Conservation (phyloP, 1,284 basidiomycete species). For the Apiotrichum laibachii region DNA sequence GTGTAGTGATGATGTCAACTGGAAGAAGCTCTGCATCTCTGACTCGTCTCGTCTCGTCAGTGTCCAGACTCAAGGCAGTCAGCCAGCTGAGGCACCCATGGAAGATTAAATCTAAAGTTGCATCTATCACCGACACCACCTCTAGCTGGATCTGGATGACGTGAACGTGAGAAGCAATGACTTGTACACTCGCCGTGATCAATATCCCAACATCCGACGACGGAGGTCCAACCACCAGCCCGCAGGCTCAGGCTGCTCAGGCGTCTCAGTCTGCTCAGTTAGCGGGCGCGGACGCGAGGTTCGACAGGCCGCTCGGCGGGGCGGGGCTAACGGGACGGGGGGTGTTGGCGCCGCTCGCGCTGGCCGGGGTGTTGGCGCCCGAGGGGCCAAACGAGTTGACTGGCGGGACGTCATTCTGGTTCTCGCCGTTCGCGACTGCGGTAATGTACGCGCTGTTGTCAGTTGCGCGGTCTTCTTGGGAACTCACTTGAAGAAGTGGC, state of each 20-base stretch:
- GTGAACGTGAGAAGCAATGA: too few relatives aligned
- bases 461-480: not conserved
- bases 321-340: conserved; percentile 14
- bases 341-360: conserved; percentile 12
- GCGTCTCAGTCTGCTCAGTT: too few relatives aligned
- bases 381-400: conserved; percentile 40
- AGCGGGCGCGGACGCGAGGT: not conserved
- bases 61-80: too few relatives aligned
- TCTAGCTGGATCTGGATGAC: not conserved
- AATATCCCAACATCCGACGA: too few relatives aligned
- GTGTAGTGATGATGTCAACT: too few relatives aligned
- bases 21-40: too few relatives aligned
- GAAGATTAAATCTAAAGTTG: not conserved
- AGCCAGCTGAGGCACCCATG: too few relatives aligned
- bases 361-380: conserved; percentile 27
- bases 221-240: too few relatives aligned
- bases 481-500: conserved; percentile 50
- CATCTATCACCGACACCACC: not conserved
- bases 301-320: not conserved
- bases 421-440: conserved; percentile 42
- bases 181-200: too few relatives aligned
- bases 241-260: too few relatives aligned
- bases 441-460: conserved; percentile 46
- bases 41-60: too few relatives aligned
- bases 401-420: conserved; percentile 42